A percentile compares a stretch with the other conserved stretches of the same genome.
Evolutionary conservation across 306 rosid genomes (phyloP).

Genomic region (Pyrus bretschneideri): DNA sequence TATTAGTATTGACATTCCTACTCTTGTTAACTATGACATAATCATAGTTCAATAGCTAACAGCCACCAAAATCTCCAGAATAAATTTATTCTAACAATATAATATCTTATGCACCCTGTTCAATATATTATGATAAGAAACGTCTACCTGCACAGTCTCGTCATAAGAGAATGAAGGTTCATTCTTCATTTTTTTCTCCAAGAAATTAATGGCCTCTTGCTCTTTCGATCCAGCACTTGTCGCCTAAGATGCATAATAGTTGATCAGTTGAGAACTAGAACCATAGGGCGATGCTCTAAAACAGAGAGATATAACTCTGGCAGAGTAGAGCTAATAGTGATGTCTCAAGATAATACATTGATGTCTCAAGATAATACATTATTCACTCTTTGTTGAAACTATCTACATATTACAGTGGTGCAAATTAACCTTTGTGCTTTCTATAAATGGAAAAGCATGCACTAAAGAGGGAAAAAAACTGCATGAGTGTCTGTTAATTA

Average conservation of each 20-base stretch:
- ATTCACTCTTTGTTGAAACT: neutral
- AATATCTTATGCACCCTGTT: neutral
- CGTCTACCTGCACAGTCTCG: conserved; percentile 92
- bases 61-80: neutral
- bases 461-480: neutral
- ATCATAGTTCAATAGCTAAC: neutral
- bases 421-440: neutral
- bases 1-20: neutral
- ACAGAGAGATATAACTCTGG: neutral
- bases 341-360: neutral
- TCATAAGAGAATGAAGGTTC: conserved; percentile 88
- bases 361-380: neutral
- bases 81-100: neutral
- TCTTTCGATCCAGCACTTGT: conserved; percentile 97
- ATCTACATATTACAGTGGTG: neutral
- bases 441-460: neutral
- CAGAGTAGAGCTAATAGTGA: neutral
- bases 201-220: conserved; percentile 97
- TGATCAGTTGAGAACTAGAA: neutral
- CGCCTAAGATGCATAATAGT: conserved; percentile 49
- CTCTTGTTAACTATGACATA: neutral
- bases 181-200: conserved; percentile 99
- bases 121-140: neutral
- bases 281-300: neutral
- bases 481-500: neutral